phyloP scores from a whole-genome alignment of 176 grass and related monocot genomes.

The barley (Hordeum vulgare) region MorexV3_pseudomolecules_assembly NC_058524.1:487651400-487651899 shows the following conservation, averaged over 20 bases:
- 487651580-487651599: background rate
- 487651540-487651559: slow-evolving; percentile 1
- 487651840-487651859: slow-evolving; percentile 17
- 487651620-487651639: background rate
- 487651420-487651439: slow-evolving; percentile 76
- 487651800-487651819: slow-evolving; percentile 77
- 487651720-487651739: slow-evolving; percentile 74
- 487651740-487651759: slow-evolving; percentile 55
- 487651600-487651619: background rate
- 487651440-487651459: slow-evolving; percentile 49
- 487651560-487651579: background rate
- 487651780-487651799: slow-evolving; percentile 96
- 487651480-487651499: background rate
- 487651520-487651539: background rate
- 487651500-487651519: background rate
- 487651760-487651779: slow-evolving; percentile 80
- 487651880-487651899: slow-evolving; percentile 59
- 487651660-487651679: background rate
- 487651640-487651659: background rate
- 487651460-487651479: background rate
- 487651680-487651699: background rate
- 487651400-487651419: slow-evolving; percentile 66
- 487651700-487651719: background rate
- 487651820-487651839: slow-evolving; percentile 50
- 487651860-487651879: background rate